phyloP scores from a whole-genome alignment of 164 flowering plant genomes.

The Kingdonia uniflora region DNA sequence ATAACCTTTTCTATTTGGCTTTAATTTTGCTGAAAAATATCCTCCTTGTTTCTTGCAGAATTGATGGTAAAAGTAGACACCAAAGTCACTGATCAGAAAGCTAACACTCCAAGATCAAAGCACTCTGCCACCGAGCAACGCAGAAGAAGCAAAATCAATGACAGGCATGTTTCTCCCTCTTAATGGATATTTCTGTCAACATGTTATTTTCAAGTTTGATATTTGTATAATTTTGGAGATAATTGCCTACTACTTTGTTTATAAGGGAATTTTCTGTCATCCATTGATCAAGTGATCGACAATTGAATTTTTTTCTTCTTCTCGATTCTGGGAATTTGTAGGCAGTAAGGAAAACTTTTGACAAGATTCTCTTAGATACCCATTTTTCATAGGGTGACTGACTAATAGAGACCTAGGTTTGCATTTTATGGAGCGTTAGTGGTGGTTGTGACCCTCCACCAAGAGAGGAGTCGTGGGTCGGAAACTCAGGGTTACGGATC shows the following conservation, averaged over 20 bases:
- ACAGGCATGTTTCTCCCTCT: conserved; percentile 42
- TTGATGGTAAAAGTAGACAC: conserved; percentile 24
- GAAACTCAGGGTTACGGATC: too few relatives aligned
- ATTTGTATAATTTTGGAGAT: too few relatives aligned
- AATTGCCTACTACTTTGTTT: too few relatives aligned
- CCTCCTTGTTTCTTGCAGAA: conserved; percentile 22
- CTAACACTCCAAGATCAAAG: conserved; percentile 63
- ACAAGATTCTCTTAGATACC: too few relatives aligned
- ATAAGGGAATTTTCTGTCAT: too few relatives aligned
- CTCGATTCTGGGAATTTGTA: too few relatives aligned
- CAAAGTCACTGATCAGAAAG: conserved; percentile 46
- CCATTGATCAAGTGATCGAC: too few relatives aligned
- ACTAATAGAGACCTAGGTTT: not conserved
- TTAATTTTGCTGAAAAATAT: conserved; percentile 1
- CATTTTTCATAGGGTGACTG: not conserved
- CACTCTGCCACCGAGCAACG: conserved; percentile 98
- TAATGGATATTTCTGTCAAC: not conserved
- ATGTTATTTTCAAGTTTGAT: too few relatives aligned
- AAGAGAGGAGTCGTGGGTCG: too few relatives aligned
- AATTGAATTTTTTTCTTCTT: too few relatives aligned
- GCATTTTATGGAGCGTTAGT: not conserved
- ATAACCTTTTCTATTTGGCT: not conserved
- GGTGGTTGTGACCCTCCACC: too few relatives aligned
- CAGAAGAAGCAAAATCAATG: conserved; percentile 88
- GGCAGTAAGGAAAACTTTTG: too few relatives aligned